Percentiles rank a stretch among this genome's conserved stretches.
Evolutionary conservation across 768 basidiomycete genomes (phyloP).

Genomic region (Calocera cornea): DNA sequence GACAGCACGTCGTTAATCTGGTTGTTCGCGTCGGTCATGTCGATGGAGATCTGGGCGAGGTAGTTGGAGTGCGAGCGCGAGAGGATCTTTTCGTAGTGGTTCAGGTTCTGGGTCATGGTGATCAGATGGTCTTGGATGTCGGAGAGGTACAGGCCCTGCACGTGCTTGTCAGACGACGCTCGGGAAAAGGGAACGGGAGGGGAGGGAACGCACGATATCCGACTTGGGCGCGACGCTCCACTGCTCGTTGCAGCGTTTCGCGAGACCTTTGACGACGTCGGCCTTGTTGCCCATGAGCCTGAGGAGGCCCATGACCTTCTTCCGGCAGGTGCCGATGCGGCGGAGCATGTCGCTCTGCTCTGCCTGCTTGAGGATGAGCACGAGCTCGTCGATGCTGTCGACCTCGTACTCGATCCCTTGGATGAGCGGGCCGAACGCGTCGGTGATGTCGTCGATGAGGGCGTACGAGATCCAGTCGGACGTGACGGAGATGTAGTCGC

Average conservation of each 20-base stretch:
- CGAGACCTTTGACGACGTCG: constrained; percentile 96
- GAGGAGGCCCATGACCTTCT: constrained; percentile 97
- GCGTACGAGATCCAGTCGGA: constrained; percentile 99
- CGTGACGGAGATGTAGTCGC: constrained; percentile 96
- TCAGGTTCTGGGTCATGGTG: constrained; percentile 99
- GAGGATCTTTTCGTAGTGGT: constrained; percentile 98
- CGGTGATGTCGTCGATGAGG: constrained; percentile 98
- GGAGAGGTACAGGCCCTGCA: constrained; percentile 87
- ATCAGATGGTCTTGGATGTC: constrained; percentile 99
- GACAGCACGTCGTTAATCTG: constrained; percentile 98
- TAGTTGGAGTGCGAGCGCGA: constrained; percentile 99
- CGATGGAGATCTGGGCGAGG: constrained; percentile 97
- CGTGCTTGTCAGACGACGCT: too few relatives aligned
- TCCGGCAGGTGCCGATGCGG: constrained; percentile 91
- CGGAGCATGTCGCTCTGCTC: constrained; percentile 98
- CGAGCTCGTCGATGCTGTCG: constrained; percentile 95
- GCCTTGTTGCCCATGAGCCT: constrained; percentile 99
- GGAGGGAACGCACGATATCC: constrained; percentile 58
- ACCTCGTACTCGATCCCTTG: constrained; percentile 99
- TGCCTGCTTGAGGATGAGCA: constrained; percentile 86
- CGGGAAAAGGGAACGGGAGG: background rate
- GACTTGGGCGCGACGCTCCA: constrained; percentile 97
- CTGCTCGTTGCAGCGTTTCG: constrained; percentile 96
- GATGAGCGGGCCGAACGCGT: constrained; percentile 95
- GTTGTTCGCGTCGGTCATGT: constrained; percentile 99